Evolutionary conservation across 306 rosid genomes (phyloP).

Genomic region (Acacia melanoxylon): DNA sequence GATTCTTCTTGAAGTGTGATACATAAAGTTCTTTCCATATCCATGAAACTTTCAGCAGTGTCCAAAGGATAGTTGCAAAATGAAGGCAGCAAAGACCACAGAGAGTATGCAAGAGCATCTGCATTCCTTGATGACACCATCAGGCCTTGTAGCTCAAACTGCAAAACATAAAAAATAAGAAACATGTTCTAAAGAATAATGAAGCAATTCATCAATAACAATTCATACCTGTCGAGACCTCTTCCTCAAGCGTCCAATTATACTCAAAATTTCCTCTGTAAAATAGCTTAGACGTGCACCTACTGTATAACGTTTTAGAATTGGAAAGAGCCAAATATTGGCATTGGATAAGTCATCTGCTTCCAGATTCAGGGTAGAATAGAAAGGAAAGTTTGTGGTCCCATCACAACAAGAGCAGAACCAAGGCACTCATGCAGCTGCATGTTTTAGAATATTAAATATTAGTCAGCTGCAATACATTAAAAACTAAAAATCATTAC

Average conservation of each 20-base stretch:
- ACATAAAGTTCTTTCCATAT: conserved; percentile 57
- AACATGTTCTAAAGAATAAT: conserved; percentile 15
- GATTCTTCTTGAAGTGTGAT: conserved; percentile 64
- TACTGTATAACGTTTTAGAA: conserved; percentile 75
- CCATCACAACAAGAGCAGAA: conserved; percentile 79
- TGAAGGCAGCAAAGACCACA: conserved; percentile 94
- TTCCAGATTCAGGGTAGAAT: conserved; percentile 82
- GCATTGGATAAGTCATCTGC: conserved; percentile 62
- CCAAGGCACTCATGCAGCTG: conserved; percentile 96
- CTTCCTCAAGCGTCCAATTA: conserved; percentile 48
- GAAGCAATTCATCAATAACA: conserved; percentile 1
- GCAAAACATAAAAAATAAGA: conserved; percentile 36
- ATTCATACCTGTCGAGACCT: conserved; percentile 64
- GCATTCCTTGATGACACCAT: conserved; percentile 66
- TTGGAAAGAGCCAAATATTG: conserved; percentile 87
- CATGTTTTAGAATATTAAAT: conserved; percentile 22
- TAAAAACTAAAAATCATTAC: background rate
- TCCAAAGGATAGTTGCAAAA: conserved; percentile 90
- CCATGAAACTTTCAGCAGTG: conserved; percentile 68
- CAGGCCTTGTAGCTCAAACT: conserved; percentile 78
- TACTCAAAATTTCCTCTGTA: conserved; percentile 53
- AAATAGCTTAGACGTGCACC: conserved; percentile 75
- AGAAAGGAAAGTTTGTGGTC: conserved; percentile 78
- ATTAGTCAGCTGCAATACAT: conserved; percentile 18
- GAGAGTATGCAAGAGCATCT: conserved; percentile 67